phyloP scores from a whole-genome alignment of 2,329 filamentous ascomycete species.

The Septoria linicola region DNA sequence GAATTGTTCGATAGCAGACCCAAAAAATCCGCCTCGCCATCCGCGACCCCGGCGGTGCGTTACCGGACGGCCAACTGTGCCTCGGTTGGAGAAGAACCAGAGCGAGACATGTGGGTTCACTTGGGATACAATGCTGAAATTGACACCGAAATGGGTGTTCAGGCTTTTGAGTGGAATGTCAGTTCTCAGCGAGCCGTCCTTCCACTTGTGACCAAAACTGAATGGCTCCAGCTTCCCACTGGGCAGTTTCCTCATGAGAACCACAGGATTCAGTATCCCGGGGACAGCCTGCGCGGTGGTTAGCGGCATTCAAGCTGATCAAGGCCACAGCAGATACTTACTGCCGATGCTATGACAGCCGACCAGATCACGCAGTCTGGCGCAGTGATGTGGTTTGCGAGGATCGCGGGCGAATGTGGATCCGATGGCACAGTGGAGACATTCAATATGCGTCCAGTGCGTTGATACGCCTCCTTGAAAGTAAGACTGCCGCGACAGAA shows the following conservation, averaged over 20 bases:
- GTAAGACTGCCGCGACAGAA: constrained; percentile 89
- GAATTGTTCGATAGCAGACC: constrained; percentile 88
- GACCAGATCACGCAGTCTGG: constrained; percentile 99
- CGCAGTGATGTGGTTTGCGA: constrained; percentile 92
- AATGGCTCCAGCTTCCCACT: constrained; percentile 80
- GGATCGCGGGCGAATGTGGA: constrained; percentile 85
- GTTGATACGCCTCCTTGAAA: constrained; percentile 89
- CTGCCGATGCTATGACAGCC: constrained; percentile 84
- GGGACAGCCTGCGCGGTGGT: constrained; percentile 64
- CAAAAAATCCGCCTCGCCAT: constrained; percentile 93
- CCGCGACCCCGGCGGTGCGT: constrained; percentile 90
- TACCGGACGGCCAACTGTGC: constrained; percentile 86
- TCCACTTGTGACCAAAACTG: constrained; percentile 98
- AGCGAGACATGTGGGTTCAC: constrained; percentile 98
- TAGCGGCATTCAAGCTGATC: not conserved
- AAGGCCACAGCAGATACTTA: not conserved
- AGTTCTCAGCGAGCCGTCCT: constrained; percentile 89
- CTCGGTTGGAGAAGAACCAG: constrained; percentile 96
- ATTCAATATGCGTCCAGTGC: constrained; percentile 91
- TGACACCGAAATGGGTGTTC: constrained; percentile 97
- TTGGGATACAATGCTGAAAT: constrained; percentile 84
- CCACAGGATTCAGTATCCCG: constrained; percentile 90
- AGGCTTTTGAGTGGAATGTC: constrained; percentile 93
- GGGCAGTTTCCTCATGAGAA: constrained; percentile 81
- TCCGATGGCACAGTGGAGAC: constrained; percentile 95